phyloP scores from a whole-genome alignment of 2,329 filamentous ascomycete species.

The Zasmidium cellare region DNA sequence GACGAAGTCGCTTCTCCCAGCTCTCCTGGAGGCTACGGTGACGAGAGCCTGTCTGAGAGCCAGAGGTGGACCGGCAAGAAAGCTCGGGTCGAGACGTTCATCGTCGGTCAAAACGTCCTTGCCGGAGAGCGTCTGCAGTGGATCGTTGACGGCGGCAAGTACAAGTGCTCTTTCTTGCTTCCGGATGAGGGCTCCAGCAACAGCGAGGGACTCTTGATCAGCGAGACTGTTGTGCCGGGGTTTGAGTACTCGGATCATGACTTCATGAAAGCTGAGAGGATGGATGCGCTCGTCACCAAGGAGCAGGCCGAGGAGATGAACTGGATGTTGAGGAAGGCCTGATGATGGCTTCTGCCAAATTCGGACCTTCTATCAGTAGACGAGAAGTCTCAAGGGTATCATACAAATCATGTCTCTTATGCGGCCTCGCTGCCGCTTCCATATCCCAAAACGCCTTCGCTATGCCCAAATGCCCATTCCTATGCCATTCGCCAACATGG shows the following conservation, averaged over 20 bases:
- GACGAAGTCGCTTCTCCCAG: slow-evolving; percentile 41
- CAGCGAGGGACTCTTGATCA: slow-evolving; percentile 60
- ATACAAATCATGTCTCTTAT: slow-evolving; percentile 13
- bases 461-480: slow-evolving; percentile 7
- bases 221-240: slow-evolving; percentile 67
- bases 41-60: slow-evolving; percentile 57
- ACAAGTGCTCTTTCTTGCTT: slow-evolving; percentile 64
- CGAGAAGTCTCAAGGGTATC: slow-evolving; percentile 12
- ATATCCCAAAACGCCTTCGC: slow-evolving; percentile 17
- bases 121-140: slow-evolving; percentile 65
- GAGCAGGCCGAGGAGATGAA: slow-evolving; percentile 52
- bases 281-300: slow-evolving; percentile 54
- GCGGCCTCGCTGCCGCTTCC: neutral
- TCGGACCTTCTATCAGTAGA: neutral
- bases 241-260: slow-evolving; percentile 69
- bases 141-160: slow-evolving; percentile 68
- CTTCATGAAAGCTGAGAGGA: slow-evolving; percentile 56
- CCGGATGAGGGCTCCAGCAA: slow-evolving; percentile 42
- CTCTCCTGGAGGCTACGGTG: slow-evolving; percentile 31
- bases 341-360: neutral
- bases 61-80: slow-evolving; percentile 37
- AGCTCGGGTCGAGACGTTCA: slow-evolving; percentile 62
- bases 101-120: slow-evolving; percentile 60
- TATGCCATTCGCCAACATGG: too few species aligned
- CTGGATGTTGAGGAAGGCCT: slow-evolving; percentile 40